These are phyloP conservation scores for Naegleria gruberi DNA, from an alignment of 208 protist genomes.

Conservation along the genomic window DNA sequence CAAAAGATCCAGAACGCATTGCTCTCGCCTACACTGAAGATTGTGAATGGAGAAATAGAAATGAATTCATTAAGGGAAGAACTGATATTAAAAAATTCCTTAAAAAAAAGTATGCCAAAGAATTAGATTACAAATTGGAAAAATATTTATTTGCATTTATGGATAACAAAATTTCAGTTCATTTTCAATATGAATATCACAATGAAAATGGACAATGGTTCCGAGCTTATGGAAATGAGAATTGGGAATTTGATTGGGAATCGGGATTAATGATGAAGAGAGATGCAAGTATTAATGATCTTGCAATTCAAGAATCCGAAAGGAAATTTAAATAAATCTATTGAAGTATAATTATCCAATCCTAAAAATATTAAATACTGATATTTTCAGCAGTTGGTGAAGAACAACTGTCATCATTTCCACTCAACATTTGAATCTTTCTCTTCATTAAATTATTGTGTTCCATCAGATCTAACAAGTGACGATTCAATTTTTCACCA, in stretches of 20 bases:
- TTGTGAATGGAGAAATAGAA: constrained; percentile 47
- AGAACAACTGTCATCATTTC: too few species aligned
- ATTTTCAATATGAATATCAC: constrained; percentile 47
- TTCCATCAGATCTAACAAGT: background rate
- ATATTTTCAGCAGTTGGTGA: too few species aligned
- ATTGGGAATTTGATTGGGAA: constrained; percentile 42
- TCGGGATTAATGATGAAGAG: constrained; percentile 40
- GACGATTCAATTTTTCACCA: background rate
- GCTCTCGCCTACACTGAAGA: constrained; percentile 42
- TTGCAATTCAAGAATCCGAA: constrained; percentile 33
- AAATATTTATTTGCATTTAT: constrained; percentile 44
- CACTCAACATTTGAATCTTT: background rate
- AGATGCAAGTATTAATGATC: constrained; percentile 48
- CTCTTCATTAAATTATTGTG: background rate
- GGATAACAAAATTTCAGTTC: constrained; percentile 43
- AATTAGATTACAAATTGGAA: constrained; percentile 45
- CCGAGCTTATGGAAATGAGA: constrained; percentile 50
- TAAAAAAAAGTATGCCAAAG: constrained; percentile 39
- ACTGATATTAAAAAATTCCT: constrained; percentile 41
- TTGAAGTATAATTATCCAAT: too few species aligned
- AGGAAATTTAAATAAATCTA: constrained; percentile 23
- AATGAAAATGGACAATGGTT: constrained; percentile 36
- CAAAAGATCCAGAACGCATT: constrained; percentile 31
- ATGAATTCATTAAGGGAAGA: constrained; percentile 41
- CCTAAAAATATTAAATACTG: too few species aligned